These are phyloP conservation scores for Diaporthe sp. DNA, from an alignment of 2,329 filamentous ascomycete species.

Conservation along the genomic window DNA sequence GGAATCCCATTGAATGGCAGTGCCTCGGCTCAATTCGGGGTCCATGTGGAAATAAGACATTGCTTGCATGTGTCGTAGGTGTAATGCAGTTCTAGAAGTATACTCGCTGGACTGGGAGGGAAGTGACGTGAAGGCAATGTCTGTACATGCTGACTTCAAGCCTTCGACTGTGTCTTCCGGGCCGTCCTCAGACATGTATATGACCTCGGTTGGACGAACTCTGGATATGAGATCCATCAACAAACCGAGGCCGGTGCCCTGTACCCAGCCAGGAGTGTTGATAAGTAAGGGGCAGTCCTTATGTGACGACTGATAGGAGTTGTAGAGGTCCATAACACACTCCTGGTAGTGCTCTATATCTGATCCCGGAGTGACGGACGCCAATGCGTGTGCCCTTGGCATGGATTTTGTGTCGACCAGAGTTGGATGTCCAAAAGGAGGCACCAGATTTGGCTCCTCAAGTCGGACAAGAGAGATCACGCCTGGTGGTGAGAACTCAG, in stretches of 20 bases:
- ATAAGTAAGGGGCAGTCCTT: slow-evolving; percentile 71
- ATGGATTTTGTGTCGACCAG: slow-evolving; percentile 52
- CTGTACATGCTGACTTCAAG: slow-evolving; percentile 59
- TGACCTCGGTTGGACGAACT: slow-evolving; percentile 70
- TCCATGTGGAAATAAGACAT: slow-evolving; percentile 81
- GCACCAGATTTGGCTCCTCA: slow-evolving; percentile 71
- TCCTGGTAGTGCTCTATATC: slow-evolving; percentile 77
- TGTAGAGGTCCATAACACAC: slow-evolving; percentile 74
- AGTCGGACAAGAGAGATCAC: slow-evolving; percentile 77
- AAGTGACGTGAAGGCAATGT: slow-evolving; percentile 62
- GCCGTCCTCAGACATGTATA: slow-evolving; percentile 78
- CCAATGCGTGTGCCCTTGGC: slow-evolving; percentile 76
- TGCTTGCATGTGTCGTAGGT: slow-evolving; percentile 81
- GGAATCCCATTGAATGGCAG: slow-evolving; percentile 60
- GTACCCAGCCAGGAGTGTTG: slow-evolving; percentile 82
- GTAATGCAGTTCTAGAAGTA: slow-evolving; percentile 71
- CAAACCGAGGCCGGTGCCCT: slow-evolving; percentile 77
- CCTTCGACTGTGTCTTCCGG: slow-evolving; percentile 68
- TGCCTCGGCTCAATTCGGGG: slow-evolving; percentile 31
- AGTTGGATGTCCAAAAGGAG: slow-evolving; percentile 74
- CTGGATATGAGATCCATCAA: slow-evolving; percentile 68
- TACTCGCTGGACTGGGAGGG: slow-evolving; percentile 72
- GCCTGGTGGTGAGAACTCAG: slow-evolving; percentile 79
- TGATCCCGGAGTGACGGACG: slow-evolving; percentile 73
- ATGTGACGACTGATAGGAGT: slow-evolving; percentile 65